A percentile compares a stretch with the other conserved stretches of the same genome.
Evolutionary conservation across 2,329 filamentous ascomycete genomes (phyloP).

Genomic region (Volutella citrinella): DNA sequence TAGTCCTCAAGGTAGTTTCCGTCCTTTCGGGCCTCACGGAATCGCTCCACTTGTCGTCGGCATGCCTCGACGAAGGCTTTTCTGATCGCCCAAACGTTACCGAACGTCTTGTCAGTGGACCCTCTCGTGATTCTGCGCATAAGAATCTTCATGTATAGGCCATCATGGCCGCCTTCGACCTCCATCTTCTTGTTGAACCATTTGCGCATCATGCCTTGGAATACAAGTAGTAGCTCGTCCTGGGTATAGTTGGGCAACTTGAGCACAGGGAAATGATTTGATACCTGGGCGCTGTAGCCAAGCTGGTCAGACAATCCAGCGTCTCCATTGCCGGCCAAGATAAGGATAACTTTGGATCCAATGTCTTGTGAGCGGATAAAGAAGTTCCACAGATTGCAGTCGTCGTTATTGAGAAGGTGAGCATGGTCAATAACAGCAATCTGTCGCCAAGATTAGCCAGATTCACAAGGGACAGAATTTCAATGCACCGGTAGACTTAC

Average conservation of each 20-base stretch:
- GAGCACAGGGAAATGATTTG: slow-evolving; percentile 35
- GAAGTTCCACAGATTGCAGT: slow-evolving; percentile 27
- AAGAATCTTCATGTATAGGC: slow-evolving; percentile 62
- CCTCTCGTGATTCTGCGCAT: slow-evolving; percentile 57
- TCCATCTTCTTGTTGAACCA: slow-evolving; percentile 55
- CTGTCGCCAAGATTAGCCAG: slow-evolving; percentile 17
- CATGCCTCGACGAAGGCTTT: slow-evolving; percentile 48
- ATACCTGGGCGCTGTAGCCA: slow-evolving; percentile 43
- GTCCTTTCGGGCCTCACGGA: slow-evolving; percentile 37
- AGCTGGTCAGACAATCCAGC: slow-evolving; percentile 63
- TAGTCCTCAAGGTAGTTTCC: slow-evolving; percentile 24
- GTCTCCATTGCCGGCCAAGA: slow-evolving; percentile 26
- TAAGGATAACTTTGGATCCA: slow-evolving; percentile 25
- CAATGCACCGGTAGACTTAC: slow-evolving; percentile 30
- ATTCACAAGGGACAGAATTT: no score
- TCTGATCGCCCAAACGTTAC: slow-evolving; percentile 66
- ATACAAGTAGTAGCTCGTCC: slow-evolving; percentile 57
- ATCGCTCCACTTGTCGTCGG: slow-evolving; percentile 57
- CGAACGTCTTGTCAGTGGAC: slow-evolving; percentile 63
- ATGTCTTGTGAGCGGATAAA: slow-evolving; percentile 24
- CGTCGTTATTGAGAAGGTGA: slow-evolving; percentile 25
- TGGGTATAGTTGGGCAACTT: slow-evolving; percentile 67
- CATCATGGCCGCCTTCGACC: slow-evolving; percentile 54
- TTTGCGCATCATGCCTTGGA: slow-evolving; percentile 50
- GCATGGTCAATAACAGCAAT: slow-evolving; percentile 28